Percentiles rank a stretch among this genome's conserved stretches.
These are phyloP conservation scores for Isatis lusitanica DNA, from an alignment of 441 rosid genomes.

Conservation along the genomic window DNA sequence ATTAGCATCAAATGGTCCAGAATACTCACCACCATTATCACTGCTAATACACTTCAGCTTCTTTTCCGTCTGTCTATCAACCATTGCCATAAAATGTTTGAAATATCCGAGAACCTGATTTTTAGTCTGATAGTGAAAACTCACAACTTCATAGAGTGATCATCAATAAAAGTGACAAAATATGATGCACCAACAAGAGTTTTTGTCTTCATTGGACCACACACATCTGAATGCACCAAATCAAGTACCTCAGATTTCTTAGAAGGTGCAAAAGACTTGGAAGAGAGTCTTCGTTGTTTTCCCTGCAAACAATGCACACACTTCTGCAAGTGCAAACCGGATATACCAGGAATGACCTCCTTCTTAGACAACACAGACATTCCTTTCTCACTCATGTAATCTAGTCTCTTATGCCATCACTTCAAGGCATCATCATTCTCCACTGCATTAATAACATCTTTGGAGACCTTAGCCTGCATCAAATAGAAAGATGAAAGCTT, in stretches of 20 bases:
- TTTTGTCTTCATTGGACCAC: not conserved
- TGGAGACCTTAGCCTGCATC: not conserved
- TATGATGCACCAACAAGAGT: slow-evolving; percentile 2
- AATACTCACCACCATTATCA: not conserved
- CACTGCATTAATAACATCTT: not conserved
- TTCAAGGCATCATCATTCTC: not conserved
- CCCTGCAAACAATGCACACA: not conserved
- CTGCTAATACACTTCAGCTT: not conserved
- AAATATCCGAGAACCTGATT: not conserved
- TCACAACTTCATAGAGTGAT: not conserved
- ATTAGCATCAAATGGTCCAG: not conserved
- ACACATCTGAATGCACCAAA: not conserved
- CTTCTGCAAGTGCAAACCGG: not conserved
- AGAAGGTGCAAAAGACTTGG: not conserved
- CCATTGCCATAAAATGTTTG: not conserved
- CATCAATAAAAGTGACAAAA: not conserved
- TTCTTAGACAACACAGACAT: not conserved
- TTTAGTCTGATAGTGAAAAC: not conserved
- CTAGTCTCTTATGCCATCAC: not conserved
- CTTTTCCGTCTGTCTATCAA: not conserved
- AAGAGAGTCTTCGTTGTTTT: not conserved
- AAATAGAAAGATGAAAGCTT: not conserved
- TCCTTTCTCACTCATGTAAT: not conserved
- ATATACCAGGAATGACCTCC: not conserved
- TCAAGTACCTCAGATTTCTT: not conserved